Conservation (phyloP, 2,329 filamentous ascomycete genomes). For the Gnomoniopsis smithogilvyi region DNA sequence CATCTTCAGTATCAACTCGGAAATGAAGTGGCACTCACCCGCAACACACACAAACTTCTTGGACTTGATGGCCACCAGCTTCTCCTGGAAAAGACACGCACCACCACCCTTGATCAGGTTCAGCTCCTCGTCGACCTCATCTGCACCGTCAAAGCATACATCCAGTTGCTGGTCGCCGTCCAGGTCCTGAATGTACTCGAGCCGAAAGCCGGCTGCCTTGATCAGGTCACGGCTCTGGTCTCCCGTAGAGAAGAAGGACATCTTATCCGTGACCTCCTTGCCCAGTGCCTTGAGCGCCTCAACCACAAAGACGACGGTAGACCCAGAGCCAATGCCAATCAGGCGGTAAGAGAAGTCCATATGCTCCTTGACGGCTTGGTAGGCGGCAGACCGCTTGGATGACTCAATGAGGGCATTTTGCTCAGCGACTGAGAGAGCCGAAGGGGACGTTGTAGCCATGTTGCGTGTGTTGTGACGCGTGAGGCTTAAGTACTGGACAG, state of each 20-base stretch:
- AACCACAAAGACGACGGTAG: conserved; percentile 81
- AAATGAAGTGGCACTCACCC: conserved; percentile 45
- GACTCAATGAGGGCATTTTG: conserved; percentile 54
- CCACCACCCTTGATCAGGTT: conserved; percentile 98
- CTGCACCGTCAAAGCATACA: conserved; percentile 92
- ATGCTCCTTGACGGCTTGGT: conserved; percentile 70
- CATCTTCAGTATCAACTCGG: too few relatives aligned
- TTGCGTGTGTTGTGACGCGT: conserved; percentile 18
- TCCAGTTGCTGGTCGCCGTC: conserved; percentile 63
- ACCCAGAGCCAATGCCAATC: conserved; percentile 78
- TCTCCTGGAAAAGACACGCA: conserved; percentile 97
- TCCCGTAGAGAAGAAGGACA: conserved; percentile 89
- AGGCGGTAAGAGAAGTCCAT: conserved; percentile 60
- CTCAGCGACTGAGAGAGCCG: conserved; percentile 23
- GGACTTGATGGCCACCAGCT: conserved; percentile 82
- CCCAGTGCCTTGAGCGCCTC: conserved; percentile 70
- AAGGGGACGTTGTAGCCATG: conserved; percentile 33
- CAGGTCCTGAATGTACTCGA: conserved; percentile 75
- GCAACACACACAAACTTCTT: conserved; percentile 87
- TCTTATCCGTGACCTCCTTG: conserved; percentile 50
- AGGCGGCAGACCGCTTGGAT: conserved; percentile 73
- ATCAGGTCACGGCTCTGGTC: conserved; percentile 89
- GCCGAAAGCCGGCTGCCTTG: conserved; percentile 69
- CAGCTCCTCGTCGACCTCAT: conserved; percentile 91
- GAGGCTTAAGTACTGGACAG: not conserved